Conservation (phyloP, 2,329 filamentous ascomycete species). For the Phaeosphaeriaceae sp. region DNA sequence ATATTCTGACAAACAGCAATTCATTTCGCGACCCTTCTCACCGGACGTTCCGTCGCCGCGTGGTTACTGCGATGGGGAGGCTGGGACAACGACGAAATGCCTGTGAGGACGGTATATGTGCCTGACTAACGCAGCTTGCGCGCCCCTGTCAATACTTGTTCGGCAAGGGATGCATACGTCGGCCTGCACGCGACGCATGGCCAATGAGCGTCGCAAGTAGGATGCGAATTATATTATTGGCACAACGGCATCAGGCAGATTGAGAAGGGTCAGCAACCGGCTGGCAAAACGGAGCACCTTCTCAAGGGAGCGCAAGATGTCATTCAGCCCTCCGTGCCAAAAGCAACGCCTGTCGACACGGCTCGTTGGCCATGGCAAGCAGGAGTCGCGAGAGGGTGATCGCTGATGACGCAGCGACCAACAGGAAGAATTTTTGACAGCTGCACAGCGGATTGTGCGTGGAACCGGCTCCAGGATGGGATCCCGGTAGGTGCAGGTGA, state of each 20-base stretch:
- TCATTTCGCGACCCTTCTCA: neutral
- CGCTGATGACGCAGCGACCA: conserved; percentile 15
- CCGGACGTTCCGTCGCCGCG: neutral
- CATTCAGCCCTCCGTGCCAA: conserved; percentile 24
- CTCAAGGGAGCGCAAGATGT: conserved; percentile 21
- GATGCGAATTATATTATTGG: conserved; percentile 42
- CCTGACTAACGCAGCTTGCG: conserved; percentile 28
- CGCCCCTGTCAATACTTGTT: conserved; percentile 28
- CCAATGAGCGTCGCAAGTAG: conserved; percentile 25
- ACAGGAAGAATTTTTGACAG: conserved; percentile 28
- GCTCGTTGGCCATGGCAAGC: conserved; percentile 3
- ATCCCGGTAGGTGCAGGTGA: conserved; percentile 33
- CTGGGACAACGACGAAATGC: conserved; percentile 18
- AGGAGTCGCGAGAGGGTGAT: neutral
- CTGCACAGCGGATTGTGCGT: conserved; percentile 34
- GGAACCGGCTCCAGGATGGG: conserved; percentile 27
- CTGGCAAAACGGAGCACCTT: conserved; percentile 25
- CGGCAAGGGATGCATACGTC: conserved; percentile 19
- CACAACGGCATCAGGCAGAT: conserved; percentile 28
- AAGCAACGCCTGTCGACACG: conserved; percentile 17
- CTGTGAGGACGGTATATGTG: conserved; percentile 6
- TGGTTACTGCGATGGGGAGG: conserved; percentile 10
- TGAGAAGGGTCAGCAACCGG: conserved; percentile 12
- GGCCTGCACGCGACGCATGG: conserved; percentile 10
- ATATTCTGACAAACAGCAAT: conserved; percentile 1